These are phyloP conservation scores for Zygosaccharomyces kombuchaensis DNA, from an alignment of 805 yeast genomes.

Conservation along the genomic window DNA sequence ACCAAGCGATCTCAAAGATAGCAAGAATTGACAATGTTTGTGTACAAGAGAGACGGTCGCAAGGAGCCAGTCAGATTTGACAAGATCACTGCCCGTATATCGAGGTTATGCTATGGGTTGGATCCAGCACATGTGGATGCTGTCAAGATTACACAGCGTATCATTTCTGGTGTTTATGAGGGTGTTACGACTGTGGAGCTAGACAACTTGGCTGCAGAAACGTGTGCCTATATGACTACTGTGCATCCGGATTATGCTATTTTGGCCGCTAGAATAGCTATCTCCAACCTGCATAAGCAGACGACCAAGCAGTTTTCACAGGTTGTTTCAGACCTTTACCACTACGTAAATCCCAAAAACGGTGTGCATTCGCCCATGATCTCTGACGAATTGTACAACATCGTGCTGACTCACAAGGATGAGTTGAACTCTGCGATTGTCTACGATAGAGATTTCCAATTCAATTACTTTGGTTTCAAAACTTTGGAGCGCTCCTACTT, in stretches of 20 bases:
- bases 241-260: constrained; percentile 97
- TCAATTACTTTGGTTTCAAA: constrained; percentile 85
- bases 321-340: constrained; percentile 67
- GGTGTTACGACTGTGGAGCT: constrained; percentile 93
- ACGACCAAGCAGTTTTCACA: constrained; percentile 82
- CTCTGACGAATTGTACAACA: constrained; percentile 57
- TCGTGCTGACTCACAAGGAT: constrained; percentile 60
- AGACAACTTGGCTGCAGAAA: constrained; percentile 85
- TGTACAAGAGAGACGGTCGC: constrained; percentile 88
- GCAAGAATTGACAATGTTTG: constrained; percentile 55
- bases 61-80: constrained; percentile 93
- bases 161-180: constrained; percentile 92
- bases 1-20: constrained; percentile 1
- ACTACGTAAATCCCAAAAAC: constrained; percentile 77
- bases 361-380: constrained; percentile 65
- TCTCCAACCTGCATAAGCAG: constrained; percentile 90
- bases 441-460: constrained; percentile 69
- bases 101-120: constrained; percentile 90
- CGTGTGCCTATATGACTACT: constrained; percentile 96
- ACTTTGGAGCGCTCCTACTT: constrained; percentile 88
- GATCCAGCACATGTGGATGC: constrained; percentile 92
- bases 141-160: constrained; percentile 91
- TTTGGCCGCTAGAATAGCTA: constrained; percentile 92
- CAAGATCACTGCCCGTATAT: constrained; percentile 92
- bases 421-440: constrained; percentile 69